Conservation (phyloP, 2,329 filamentous ascomycete genomes). For the Seiridium cupressi region DNA sequence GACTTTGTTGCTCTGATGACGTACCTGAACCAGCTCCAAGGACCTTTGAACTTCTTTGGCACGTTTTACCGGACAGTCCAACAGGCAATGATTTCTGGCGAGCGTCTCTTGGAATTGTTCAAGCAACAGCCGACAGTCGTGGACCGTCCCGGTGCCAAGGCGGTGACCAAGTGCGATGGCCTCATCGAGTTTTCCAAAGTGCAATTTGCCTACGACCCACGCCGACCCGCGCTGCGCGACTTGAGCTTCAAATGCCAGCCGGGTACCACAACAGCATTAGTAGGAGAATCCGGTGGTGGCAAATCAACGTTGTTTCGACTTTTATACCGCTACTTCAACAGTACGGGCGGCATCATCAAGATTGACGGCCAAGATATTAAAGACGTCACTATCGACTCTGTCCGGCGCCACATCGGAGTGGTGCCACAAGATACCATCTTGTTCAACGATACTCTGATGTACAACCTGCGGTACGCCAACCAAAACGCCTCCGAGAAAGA, state of each 20-base stretch:
- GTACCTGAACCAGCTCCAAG: constrained; percentile 78
- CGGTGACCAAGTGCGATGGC: constrained; percentile 69
- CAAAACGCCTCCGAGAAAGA: constrained; percentile 77
- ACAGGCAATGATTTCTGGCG: constrained; percentile 95
- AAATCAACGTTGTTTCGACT: constrained; percentile 96
- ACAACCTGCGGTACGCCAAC: constrained; percentile 89
- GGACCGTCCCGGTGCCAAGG: constrained; percentile 65
- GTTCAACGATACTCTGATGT: constrained; percentile 94
- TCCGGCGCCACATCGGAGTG: constrained; percentile 87
- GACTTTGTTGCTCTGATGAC: constrained; percentile 73
- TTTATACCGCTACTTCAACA: constrained; percentile 95
- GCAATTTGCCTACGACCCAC: constrained; percentile 84
- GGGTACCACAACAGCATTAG: constrained; percentile 91
- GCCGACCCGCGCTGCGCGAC: constrained; percentile 80
- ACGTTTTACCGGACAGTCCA: constrained; percentile 96
- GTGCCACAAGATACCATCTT: constrained; percentile 95
- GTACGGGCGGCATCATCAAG: constrained; percentile 73
- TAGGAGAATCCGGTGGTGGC: constrained; percentile 93
- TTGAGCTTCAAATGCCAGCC: constrained; percentile 83
- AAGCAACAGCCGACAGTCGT: constrained; percentile 92
- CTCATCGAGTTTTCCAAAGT: constrained; percentile 87
- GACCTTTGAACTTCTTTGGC: constrained; percentile 83
- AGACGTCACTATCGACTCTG: constrained; percentile 88
- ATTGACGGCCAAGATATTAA: constrained; percentile 84
- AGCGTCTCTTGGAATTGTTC: constrained; percentile 92